These are phyloP conservation scores for Wickerhamiella kurtzmanii DNA, from an alignment of 805 yeast species.

Conservation along the genomic window DNA sequence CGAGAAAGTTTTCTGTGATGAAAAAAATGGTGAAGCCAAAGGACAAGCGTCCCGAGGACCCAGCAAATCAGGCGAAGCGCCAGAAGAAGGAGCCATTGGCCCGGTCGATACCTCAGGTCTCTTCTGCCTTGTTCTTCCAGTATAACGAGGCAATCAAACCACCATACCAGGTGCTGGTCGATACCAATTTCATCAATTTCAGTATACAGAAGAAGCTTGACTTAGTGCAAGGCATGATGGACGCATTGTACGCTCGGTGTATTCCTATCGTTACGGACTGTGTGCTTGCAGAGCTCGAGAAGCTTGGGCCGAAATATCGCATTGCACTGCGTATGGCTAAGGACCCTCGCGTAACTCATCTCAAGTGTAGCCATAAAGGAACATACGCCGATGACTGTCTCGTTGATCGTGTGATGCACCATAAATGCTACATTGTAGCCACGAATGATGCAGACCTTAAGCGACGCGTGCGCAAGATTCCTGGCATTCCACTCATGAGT, in stretches of 20 bases:
- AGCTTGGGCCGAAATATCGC: constrained; percentile 85
- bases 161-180: constrained; percentile 92
- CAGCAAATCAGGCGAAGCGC: constrained; percentile 19
- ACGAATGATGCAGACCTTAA: constrained; percentile 96
- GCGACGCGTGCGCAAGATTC: constrained; percentile 86
- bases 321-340: constrained; percentile 86
- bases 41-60: constrained; percentile 46
- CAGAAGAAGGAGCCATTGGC: constrained; percentile 43
- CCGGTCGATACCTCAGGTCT: constrained; percentile 76
- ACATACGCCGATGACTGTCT: constrained; percentile 98
- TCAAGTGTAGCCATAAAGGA: constrained; percentile 86
- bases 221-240: constrained; percentile 94
- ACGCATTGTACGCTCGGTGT: constrained; percentile 83
- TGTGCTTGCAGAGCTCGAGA: constrained; percentile 95
- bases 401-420: constrained; percentile 85
- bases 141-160: constrained; percentile 89
- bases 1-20: constrained; percentile 89
- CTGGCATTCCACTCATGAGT: constrained; percentile 94
- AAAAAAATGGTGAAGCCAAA: constrained; percentile 68
- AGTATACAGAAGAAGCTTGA: constrained; percentile 93
- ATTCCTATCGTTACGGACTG: constrained; percentile 94
- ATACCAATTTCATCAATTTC: constrained; percentile 93
- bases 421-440: constrained; percentile 93
- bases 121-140: constrained; percentile 89
- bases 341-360: constrained; percentile 79